phyloP scores from a whole-genome alignment of 164 flowering plant genomes.

The Magnolia kwangsiensis region DNA sequence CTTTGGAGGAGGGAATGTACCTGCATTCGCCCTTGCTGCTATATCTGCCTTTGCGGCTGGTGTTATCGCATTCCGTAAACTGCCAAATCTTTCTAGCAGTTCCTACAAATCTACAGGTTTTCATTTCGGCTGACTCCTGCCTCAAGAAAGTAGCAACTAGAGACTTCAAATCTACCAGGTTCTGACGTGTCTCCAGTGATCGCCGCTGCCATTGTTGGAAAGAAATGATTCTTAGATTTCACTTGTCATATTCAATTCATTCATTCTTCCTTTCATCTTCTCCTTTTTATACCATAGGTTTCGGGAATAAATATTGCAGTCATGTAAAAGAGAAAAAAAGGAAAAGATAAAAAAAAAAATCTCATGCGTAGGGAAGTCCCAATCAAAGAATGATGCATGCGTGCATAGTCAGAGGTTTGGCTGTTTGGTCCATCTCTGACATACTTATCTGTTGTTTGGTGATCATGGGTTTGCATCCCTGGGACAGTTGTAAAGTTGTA shows the following conservation, averaged over 20 bases:
- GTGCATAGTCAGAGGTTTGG: not conserved
- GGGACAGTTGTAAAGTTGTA: not conserved
- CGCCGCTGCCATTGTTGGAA: not conserved
- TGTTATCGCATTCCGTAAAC: slow-evolving; percentile 52
- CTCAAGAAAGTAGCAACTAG: not conserved
- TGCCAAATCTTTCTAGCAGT: slow-evolving; percentile 61
- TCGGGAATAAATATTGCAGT: not conserved
- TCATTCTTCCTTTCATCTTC: slow-evolving; percentile 18
- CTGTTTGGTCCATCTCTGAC: not conserved
- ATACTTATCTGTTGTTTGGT: not conserved
- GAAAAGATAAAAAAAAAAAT: too few relatives aligned
- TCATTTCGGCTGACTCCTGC: slow-evolving; percentile 65
- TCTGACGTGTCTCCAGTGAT: not conserved
- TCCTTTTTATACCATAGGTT: not conserved
- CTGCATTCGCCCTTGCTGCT: slow-evolving; percentile 86
- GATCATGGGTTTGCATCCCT: not conserved
- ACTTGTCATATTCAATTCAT: slow-evolving; percentile 29
- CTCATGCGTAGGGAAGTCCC: not conserved
- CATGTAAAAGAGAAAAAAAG: not conserved
- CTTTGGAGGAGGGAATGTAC: slow-evolving; percentile 95
- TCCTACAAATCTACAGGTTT: slow-evolving; percentile 67
- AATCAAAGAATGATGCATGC: not conserved
- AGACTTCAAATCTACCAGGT: not conserved
- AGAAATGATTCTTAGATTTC: slow-evolving; percentile 8
- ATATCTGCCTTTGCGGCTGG: slow-evolving; percentile 71